phyloP scores from a whole-genome alignment of 164 flowering plant genomes.

The Euptelea pleiosperma region DNA sequence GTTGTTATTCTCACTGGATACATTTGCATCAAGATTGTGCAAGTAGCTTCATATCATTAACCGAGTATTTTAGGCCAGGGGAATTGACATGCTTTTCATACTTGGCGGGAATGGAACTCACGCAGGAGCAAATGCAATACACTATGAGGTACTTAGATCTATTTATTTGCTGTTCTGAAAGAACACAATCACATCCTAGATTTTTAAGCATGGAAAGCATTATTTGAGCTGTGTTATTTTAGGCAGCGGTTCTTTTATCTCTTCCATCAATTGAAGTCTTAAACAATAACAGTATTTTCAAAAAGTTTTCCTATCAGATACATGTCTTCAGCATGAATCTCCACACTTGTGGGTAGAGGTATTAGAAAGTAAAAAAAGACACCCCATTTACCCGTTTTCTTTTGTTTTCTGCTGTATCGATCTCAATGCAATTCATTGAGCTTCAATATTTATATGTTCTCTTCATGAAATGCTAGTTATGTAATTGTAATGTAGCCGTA shows the following conservation, averaged over 20 bases:
- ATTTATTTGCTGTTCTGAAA: constrained; percentile 1
- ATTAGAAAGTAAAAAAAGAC: too few relatives aligned
- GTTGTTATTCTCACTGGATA: not conserved
- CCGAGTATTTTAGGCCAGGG: constrained; percentile 30
- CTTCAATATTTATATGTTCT: too few relatives aligned
- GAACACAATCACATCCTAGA: not conserved
- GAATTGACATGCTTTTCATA: constrained; percentile 41
- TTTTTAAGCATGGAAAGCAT: not conserved
- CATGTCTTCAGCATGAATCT: too few relatives aligned
- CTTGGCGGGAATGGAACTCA: constrained; percentile 50
- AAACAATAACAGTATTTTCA: too few relatives aligned
- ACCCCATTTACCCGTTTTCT: too few relatives aligned
- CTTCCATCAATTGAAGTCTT: not conserved
- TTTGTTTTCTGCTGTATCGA: too few relatives aligned
- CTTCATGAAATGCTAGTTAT: too few relatives aligned
- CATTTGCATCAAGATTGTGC: not conserved
- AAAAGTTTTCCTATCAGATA: too few relatives aligned
- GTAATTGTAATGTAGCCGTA: too few relatives aligned
- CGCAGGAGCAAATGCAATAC: constrained; percentile 49
- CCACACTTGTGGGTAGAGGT: too few relatives aligned
- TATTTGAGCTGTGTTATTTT: not conserved
- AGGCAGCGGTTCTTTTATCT: not conserved
- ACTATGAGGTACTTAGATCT: constrained; percentile 38
- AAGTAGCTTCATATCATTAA: not conserved
- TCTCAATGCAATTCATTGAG: too few relatives aligned